Base-by-base conservation (phyloP, 2,329 filamentous ascomycete genomes). In the Exophiala alcalophila region DNA sequence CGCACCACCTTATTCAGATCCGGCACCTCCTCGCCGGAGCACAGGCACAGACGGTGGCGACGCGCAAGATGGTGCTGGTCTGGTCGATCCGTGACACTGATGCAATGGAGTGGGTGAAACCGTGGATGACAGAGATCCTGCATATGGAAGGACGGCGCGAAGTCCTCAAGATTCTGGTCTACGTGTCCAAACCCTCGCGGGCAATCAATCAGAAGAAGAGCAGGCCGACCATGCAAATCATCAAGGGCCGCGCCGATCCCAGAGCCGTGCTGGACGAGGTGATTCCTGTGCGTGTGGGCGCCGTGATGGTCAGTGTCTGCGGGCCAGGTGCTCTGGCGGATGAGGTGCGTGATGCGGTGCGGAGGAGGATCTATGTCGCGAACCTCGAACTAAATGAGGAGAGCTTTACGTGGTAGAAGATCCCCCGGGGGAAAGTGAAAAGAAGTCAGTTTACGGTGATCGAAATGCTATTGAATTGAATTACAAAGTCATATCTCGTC, bases 401-500 rank as follows among this genome's bases (percentile, higher is more conserved):
- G 65, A 76, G 76, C 26, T 83, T 83, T 62, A 81, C 78, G 2
- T 82, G 80, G 67, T 82, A n/a, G n/a, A n/a, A n/a, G n/a, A n/a
- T n/a, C n/a, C n/a, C n/a, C n/a, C n/a, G 35, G 25, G 30, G 8
- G 16, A 15, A 7, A 33, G n/a, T n/a, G n/a, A n/a, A n/a, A n/a
- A n/a, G n/a, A n/a, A n/a, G n/a, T n/a, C n/a, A n/a, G n/a, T n/a
- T n/a, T n/a, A n/a, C n/a, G n/a, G n/a, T n/a, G n/a, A n/a, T 51
- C 44, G 20, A n/a, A 9, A 16, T 35, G n/a, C 23, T 7, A 25
- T 8, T 25, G 23, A 25, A 25, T n/a, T n/a, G n/a, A n/a, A n/a
- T n/a, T n/a, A n/a, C n/a, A n/a, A n/a, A n/a, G n/a, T n/a, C n/a
- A n/a, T n/a, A n/a, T n/a, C n/a, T n/a, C n/a, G n/a, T n/a, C n/a